Evolutionary conservation across 495 filamentous ascomycete genomes (phyloP), one percentile per base, ranked within the genome.

Genomic region (Penicillium paxilli): DNA sequence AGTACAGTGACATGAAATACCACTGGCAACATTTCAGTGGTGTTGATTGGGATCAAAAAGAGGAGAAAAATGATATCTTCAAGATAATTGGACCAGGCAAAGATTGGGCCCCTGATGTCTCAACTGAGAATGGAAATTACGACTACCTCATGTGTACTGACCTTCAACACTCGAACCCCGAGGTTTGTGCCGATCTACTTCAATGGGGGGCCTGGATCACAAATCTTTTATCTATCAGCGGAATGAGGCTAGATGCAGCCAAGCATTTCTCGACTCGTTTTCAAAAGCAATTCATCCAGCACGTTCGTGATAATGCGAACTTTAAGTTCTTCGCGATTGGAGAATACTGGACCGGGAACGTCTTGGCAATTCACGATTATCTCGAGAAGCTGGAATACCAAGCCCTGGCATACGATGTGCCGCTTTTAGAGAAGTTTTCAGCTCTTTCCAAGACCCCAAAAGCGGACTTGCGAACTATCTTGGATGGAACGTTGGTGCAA

Each of bases 191-290:
- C 5, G 87, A 92, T 57, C 80, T 89, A 5, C 63, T 86, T 11
- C 69, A 76, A 23, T 91, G 87, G 88, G 85, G 81, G 0, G 66
- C 75, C 9, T 92, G 88, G 87, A 74, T 92, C 40, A 75, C 72
- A 0, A 67, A 77, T 1, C 65, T 84, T 49, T 54, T 87, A 0
- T 77, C 80, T 1, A 67, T 91, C 17, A 74, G 77, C 55, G 88
- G 88, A 6, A 85, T 92, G 58, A 77, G 88, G 22, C 77, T 92
- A n/a, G 88, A 92, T 65, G 88, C 87, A 12, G 81, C 84, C 17
- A 86, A 89, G 63, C 88, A 92, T 68, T 87, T 85, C 64, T 85
- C 81, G 11, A 77, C 81, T 47, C 73, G 73, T 1, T 91, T 90
- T 60, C 79, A 87, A 16, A 74, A 73, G 24, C 72, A 80, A 3